Evolutionary conservation across 2,329 filamentous ascomycete genomes (phyloP).

Genomic region (Ambrosiella xylebori): DNA sequence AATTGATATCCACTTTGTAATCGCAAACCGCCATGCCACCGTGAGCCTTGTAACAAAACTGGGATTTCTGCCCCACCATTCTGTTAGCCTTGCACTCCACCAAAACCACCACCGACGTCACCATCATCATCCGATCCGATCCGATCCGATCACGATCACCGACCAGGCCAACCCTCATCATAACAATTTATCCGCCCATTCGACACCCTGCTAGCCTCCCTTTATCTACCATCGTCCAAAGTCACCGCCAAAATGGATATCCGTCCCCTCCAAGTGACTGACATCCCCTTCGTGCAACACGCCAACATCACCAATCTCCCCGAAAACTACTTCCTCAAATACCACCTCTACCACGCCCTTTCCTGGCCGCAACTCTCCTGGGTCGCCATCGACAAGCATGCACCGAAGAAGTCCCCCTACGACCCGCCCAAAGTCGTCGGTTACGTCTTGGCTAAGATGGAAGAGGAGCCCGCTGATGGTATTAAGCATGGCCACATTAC

Average conservation of each 20-base stretch:
- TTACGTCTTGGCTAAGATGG: slow-evolving; percentile 99
- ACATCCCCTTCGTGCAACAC: slow-evolving; percentile 86
- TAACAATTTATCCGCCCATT: not conserved
- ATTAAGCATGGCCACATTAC: slow-evolving; percentile 94
- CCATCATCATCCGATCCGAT: not conserved
- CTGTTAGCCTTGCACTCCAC: not conserved
- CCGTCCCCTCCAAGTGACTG: slow-evolving; percentile 62
- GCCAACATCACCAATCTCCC: slow-evolving; percentile 98
- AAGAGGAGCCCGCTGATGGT: slow-evolving; percentile 86
- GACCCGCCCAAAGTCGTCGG: slow-evolving; percentile 95
- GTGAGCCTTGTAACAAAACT: too few relatives aligned
- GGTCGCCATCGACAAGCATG: slow-evolving; percentile 81
- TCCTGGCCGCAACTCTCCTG: slow-evolving; percentile 96
- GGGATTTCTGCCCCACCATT: not conserved
- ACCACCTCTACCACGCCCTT: slow-evolving; percentile 97
- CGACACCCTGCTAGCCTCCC: not conserved
- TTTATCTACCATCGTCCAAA: too few relatives aligned
- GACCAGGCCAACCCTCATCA: not conserved
- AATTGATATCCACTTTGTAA: too few relatives aligned
- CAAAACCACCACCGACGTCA: slow-evolving; percentile 2
- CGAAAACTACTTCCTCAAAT: slow-evolving; percentile 99
- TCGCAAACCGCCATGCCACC: too few relatives aligned
- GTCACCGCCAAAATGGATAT: slow-evolving; percentile 53
- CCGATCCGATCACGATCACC: not conserved
- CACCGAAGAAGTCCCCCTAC: slow-evolving; percentile 59